Conservation (phyloP, 2,329 filamentous ascomycete species). For the Calonectria montana region DNA sequence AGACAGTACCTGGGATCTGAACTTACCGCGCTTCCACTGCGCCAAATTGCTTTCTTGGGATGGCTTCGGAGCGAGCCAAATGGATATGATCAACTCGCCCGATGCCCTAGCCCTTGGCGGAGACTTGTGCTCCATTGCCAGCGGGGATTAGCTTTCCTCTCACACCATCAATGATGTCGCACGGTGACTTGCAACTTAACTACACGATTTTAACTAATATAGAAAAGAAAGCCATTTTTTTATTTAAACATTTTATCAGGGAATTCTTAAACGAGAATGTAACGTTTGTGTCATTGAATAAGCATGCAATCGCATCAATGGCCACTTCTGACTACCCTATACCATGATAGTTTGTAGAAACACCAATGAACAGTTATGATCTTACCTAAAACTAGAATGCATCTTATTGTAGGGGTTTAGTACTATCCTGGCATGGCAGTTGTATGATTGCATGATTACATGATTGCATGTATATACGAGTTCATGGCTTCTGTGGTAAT, state of each 20-base stretch:
- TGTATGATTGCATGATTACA: too few species aligned
- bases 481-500: too few species aligned
- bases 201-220: too few species aligned
- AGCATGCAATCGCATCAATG: too few species aligned
- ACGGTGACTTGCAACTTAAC: neutral
- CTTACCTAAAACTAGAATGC: too few species aligned
- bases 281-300: too few species aligned
- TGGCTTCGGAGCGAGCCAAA: neutral
- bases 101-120: constrained; percentile 20
- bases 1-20: neutral
- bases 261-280: too few species aligned
- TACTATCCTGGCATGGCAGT: too few species aligned
- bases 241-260: too few species aligned
- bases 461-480: too few species aligned
- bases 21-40: constrained; percentile 24
- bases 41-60: constrained; percentile 21
- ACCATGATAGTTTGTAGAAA: neutral
- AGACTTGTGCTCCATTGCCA: neutral
- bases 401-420: too few species aligned
- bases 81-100: neutral
- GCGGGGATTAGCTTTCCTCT: neutral
- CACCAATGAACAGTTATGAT: neutral
- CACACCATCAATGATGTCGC: neutral
- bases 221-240: too few species aligned
- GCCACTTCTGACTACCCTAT: neutral